These are phyloP conservation scores for Collybia sordida DNA, from an alignment of 768 basidiomycete species.

Conservation along the genomic window DNA sequence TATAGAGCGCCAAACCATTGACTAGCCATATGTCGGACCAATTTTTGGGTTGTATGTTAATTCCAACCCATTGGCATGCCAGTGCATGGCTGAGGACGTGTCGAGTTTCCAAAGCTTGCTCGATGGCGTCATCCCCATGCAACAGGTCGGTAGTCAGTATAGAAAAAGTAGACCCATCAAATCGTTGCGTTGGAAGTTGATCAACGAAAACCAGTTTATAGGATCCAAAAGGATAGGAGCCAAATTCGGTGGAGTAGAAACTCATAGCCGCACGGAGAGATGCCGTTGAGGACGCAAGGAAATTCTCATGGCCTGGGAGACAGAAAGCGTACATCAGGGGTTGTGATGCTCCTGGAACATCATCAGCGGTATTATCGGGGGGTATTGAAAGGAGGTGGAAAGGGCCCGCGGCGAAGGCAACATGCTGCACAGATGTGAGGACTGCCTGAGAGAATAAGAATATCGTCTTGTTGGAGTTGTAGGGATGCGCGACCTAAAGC, in stretches of 20 bases:
- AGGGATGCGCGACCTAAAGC: slow-evolving; percentile 84
- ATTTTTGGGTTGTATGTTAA: slow-evolving; percentile 92
- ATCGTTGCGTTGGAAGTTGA: slow-evolving; percentile 76
- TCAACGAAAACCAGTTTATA: slow-evolving; percentile 95
- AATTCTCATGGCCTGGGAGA: slow-evolving; percentile 81
- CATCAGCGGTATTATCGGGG: slow-evolving; percentile 57
- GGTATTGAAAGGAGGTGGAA: slow-evolving; percentile 79
- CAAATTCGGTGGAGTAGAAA: slow-evolving; percentile 89
- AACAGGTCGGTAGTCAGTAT: slow-evolving; percentile 79
- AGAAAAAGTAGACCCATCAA: slow-evolving; percentile 83
- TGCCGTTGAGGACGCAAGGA: slow-evolving; percentile 66
- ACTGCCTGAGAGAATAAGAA: slow-evolving; percentile 88
- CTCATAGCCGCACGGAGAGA: slow-evolving; percentile 89
- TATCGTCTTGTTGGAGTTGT: slow-evolving; percentile 91
- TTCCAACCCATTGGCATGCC: slow-evolving; percentile 94
- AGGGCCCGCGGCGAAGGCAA: slow-evolving; percentile 94
- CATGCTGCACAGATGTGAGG: slow-evolving; percentile 92
- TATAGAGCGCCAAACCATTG: slow-evolving; percentile 88
- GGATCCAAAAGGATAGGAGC: slow-evolving; percentile 94
- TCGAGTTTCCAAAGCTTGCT: slow-evolving; percentile 89
- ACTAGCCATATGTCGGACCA: slow-evolving; percentile 98
- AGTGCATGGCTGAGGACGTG: slow-evolving; percentile 85
- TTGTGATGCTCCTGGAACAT: slow-evolving; percentile 62
- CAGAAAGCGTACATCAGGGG: slow-evolving; percentile 90
- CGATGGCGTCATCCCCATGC: slow-evolving; percentile 86